Base-by-base conservation (phyloP, 805 yeast genomes). In the Kuraishia borneana region DNA sequence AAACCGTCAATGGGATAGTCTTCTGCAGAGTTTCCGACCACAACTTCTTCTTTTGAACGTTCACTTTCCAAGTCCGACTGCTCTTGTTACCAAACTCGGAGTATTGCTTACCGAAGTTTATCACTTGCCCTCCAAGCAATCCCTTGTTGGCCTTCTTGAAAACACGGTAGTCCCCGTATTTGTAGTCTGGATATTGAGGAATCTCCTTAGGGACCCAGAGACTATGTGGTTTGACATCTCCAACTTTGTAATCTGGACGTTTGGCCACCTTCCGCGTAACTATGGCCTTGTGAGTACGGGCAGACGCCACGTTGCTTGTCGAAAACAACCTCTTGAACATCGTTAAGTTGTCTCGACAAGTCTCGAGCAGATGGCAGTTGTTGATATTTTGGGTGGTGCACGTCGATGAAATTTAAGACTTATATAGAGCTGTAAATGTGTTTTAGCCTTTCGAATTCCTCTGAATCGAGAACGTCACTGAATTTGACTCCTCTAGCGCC, bases 81-180 rank as follows among this genome's bases (percentile, higher is more conserved):
- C 75, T 74, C 50, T 76, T 78, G 60, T 83, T 84, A 36, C 70
- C 68, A 49, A 71, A 65, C 51, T 85, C 95, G 12, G 95, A 74
- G 38, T 88, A 69, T 37, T 73, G 71, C 56, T 84, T 73, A 45
- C 95, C 94, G 42, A 76, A 69, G 42, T 73, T 76, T 33, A 83
- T 71, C 50, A 79, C 80, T 36, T 82, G 73, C 12, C 96, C 98
- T 18, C 97, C 99, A 53, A 72, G 89, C 28, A 92, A 66, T 4
- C 97, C 98, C 34, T 78, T 62, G 54, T 89, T 84, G 45, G 88
- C 76, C 58, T 87, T 81, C 53, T 87, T 87, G 63, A 76, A 89
- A 40, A 74, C 68, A 35, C 63, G 59, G 3, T 96, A 69, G 39
- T 82, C 87, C 19, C 89, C 89, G 56, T 79, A 89, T 34, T 83